Conservation (phyloP, 1,284 basidiomycete genomes). For the Somion occarium region DNA sequence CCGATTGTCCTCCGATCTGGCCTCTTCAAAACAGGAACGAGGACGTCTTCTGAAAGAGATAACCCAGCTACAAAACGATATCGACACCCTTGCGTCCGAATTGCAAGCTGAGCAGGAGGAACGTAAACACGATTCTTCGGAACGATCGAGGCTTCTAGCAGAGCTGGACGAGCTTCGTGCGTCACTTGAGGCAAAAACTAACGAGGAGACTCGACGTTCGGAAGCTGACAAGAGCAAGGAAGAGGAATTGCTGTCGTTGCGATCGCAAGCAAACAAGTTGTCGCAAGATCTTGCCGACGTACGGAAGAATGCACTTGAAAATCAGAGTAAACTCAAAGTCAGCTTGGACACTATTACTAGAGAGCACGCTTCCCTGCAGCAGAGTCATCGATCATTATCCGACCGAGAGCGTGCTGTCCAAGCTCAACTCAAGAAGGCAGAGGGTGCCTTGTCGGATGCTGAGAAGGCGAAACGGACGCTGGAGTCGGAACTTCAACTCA, state of each 20-base stretch:
- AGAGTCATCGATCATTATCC: slow-evolving; percentile 60
- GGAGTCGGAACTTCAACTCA: slow-evolving; percentile 72
- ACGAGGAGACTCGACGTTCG: slow-evolving; percentile 79
- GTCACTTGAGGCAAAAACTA: slow-evolving; percentile 80
- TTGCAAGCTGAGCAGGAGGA: slow-evolving; percentile 63
- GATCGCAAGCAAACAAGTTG: slow-evolving; percentile 59
- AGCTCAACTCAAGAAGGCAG: slow-evolving; percentile 47
- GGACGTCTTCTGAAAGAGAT: slow-evolving; percentile 54
- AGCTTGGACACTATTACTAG: slow-evolving; percentile 58
- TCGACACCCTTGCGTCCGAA: slow-evolving; percentile 67
- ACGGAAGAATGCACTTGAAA: slow-evolving; percentile 53
- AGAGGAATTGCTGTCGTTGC: slow-evolving; percentile 72
- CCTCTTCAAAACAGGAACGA: slow-evolving; percentile 48
- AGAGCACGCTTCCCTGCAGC: slow-evolving; percentile 53
- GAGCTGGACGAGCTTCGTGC: slow-evolving; percentile 86
- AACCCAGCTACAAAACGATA: slow-evolving; percentile 60
- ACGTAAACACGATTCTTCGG: slow-evolving; percentile 44
- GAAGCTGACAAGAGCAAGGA: slow-evolving; percentile 89
- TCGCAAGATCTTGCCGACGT: slow-evolving; percentile 59
- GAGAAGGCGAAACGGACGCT: slow-evolving; percentile 69
- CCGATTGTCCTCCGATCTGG: slow-evolving; percentile 55
- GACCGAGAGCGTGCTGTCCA: slow-evolving; percentile 51
- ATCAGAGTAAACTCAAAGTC: slow-evolving; percentile 63
- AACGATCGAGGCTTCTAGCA: slow-evolving; percentile 63
- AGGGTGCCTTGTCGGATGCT: slow-evolving; percentile 52